Conservation (phyloP, 441 rosid species). For the Corymbia calophylla region DNA sequence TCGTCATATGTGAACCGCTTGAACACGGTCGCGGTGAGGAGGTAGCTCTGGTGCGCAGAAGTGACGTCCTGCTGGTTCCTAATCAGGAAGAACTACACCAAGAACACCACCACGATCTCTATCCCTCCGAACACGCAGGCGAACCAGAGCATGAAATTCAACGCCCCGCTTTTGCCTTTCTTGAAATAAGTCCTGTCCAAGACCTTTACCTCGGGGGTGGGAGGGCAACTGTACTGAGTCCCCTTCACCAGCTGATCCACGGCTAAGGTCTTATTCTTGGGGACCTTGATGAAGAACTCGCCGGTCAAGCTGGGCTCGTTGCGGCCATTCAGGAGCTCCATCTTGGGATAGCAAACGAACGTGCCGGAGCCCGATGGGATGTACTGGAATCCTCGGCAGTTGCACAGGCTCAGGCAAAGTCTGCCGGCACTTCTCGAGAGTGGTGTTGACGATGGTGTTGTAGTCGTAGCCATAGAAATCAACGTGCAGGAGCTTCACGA, state of each 20-base stretch:
- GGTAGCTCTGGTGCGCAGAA: not conserved
- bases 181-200: not conserved
- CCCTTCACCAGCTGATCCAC: not conserved
- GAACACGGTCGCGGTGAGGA: not conserved
- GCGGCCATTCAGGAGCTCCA: not conserved
- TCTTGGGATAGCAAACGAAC: not conserved
- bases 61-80: slow-evolving; percentile 8
- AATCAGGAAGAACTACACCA: slow-evolving; percentile 8
- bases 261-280: not conserved
- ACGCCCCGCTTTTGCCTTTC: not conserved
- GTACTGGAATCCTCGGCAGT: slow-evolving; percentile 8
- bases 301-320: not conserved
- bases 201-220: not conserved
- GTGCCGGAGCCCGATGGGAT: rapidly evolving
- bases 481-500: not conserved
- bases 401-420: not conserved
- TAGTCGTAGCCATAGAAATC: slow-evolving; percentile 6
- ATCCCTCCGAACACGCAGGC: not conserved
- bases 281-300: not conserved
- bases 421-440: not conserved
- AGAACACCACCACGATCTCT: not conserved
- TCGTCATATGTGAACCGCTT: not conserved
- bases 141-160: not conserved
- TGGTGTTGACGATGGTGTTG: not conserved
- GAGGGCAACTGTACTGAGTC: not conserved